Evolutionary conservation across 108 stramenopile genomes (phyloP).

Genomic region (Aurantiochytrium sp.): DNA sequence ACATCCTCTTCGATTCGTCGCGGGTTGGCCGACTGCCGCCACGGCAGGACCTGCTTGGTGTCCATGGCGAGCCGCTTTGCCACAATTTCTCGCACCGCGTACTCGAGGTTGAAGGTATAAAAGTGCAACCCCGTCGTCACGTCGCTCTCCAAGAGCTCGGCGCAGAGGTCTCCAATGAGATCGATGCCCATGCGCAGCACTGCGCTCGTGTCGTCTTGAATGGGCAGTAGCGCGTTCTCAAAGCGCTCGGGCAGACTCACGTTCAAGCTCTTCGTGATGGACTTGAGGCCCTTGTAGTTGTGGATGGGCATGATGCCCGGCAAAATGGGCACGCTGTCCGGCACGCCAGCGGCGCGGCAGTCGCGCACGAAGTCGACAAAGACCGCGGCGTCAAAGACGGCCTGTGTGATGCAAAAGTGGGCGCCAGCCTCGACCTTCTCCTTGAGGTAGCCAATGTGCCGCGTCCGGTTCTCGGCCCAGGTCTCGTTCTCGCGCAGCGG

Average conservation of each 20-base stretch:
- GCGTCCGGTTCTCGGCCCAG: neutral
- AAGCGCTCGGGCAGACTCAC: conserved; percentile 60
- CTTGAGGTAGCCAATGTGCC: conserved; percentile 72
- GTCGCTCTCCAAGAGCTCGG: conserved; percentile 52
- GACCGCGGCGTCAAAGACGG: conserved; percentile 76
- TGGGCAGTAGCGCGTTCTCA: conserved; percentile 51
- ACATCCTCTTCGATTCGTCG: conserved; percentile 72
- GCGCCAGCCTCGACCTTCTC: conserved; percentile 87
- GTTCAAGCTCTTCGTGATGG: conserved; percentile 70
- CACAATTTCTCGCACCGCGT: conserved; percentile 70
- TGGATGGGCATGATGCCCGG: conserved; percentile 95
- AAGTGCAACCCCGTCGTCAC: conserved; percentile 80
- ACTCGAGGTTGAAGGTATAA: conserved; percentile 89
- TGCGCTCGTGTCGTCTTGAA: conserved; percentile 75
- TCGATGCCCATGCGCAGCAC: conserved; percentile 78
- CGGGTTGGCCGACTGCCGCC: conserved; percentile 70
- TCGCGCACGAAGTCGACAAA: conserved; percentile 72
- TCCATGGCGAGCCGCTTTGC: neutral
- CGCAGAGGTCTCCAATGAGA: conserved; percentile 73
- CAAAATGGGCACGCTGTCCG: conserved; percentile 73
- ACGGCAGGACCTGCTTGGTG: conserved; percentile 54
- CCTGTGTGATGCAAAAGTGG: conserved; percentile 87
- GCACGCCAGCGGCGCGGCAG: conserved; percentile 71
- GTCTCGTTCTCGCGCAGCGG: neutral
- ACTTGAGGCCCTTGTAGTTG: conserved; percentile 63